Conservation (phyloP, 2,329 filamentous ascomycete genomes). For the Trichocomaceae sp. region DNA sequence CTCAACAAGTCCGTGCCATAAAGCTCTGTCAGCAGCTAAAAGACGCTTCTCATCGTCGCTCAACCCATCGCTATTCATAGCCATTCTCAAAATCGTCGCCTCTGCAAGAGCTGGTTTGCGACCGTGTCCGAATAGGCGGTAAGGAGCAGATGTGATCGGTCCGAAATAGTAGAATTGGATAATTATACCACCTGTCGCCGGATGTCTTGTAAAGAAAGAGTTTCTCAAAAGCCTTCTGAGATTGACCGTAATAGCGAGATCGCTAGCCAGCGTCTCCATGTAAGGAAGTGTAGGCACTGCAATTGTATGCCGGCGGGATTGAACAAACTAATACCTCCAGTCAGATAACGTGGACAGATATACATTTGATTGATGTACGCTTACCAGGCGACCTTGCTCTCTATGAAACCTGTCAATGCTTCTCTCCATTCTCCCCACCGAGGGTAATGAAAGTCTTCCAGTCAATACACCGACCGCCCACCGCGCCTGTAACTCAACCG, state of each 20-base stretch:
- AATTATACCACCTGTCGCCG: constrained; percentile 21
- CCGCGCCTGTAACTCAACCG: constrained; percentile 31
- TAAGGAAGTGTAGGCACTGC: constrained; percentile 25
- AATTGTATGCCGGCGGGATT: constrained; percentile 27
- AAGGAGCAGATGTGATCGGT: constrained; percentile 31
- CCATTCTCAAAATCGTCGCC: constrained; percentile 28
- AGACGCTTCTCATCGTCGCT: constrained; percentile 20
- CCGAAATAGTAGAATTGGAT: constrained; percentile 33
- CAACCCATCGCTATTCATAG: constrained; percentile 18
- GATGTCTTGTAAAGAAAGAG: constrained; percentile 21
- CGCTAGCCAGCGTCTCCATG: constrained; percentile 28
- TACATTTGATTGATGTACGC: not conserved
- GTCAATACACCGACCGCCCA: constrained; percentile 27
- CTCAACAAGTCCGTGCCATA: not conserved
- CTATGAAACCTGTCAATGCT: constrained; percentile 23
- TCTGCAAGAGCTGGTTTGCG: constrained; percentile 24
- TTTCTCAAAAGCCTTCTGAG: constrained; percentile 23
- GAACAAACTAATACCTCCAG: constrained; percentile 19
- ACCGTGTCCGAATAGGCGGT: constrained; percentile 30
- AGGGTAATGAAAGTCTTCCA: constrained; percentile 21
- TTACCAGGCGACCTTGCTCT: constrained; percentile 20
- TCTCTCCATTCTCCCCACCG: constrained; percentile 21
- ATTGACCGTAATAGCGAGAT: constrained; percentile 28
- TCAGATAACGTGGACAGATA: not conserved
- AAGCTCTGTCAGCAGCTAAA: constrained; percentile 1